These are phyloP conservation scores for Knufia petricola DNA, from an alignment of 2,329 filamentous ascomycete species.

Conservation along the genomic window DNA sequence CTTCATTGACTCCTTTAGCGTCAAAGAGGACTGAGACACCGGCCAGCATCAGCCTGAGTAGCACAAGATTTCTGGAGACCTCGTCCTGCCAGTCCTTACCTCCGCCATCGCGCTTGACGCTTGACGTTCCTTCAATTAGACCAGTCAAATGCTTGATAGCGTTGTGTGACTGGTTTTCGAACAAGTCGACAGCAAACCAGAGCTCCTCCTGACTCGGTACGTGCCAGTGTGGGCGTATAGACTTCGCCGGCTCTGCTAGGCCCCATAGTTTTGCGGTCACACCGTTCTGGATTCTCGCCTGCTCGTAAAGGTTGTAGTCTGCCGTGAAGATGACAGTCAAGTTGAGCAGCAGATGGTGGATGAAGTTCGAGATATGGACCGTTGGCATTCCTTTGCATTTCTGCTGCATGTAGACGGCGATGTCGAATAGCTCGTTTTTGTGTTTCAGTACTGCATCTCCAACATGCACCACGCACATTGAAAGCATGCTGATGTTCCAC, in stretches of 20 bases:
- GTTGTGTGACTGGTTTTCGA: slow-evolving; percentile 69
- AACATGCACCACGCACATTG: slow-evolving; percentile 96
- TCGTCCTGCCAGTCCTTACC: slow-evolving; percentile 99
- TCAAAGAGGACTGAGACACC: slow-evolving; percentile 87
- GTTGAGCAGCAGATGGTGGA: slow-evolving; percentile 91
- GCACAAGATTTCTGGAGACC: slow-evolving; percentile 77
- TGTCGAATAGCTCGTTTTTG: slow-evolving; percentile 78
- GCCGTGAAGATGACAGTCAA: slow-evolving; percentile 88
- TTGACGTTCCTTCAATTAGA: slow-evolving; percentile 71
- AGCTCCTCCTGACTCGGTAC: slow-evolving; percentile 70
- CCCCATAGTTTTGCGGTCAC: slow-evolving; percentile 78
- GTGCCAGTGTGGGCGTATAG: slow-evolving; percentile 81
- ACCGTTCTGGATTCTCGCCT: slow-evolving; percentile 59
- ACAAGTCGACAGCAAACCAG: slow-evolving; percentile 79
- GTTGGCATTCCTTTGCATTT: slow-evolving; percentile 89
- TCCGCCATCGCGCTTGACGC: slow-evolving; percentile 81
- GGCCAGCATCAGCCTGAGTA: slow-evolving; percentile 79
- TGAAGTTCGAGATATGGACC: slow-evolving; percentile 93
- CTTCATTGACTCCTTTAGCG: slow-evolving; percentile 57
- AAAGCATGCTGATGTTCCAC: slow-evolving; percentile 94
- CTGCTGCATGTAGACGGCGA: slow-evolving; percentile 92
- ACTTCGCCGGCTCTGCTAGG: slow-evolving; percentile 58
- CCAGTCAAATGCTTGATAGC: slow-evolving; percentile 66
- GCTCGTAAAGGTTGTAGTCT: slow-evolving; percentile 80
- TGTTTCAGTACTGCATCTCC: slow-evolving; percentile 82